phyloP scores from a whole-genome alignment of 305 asterid species.

The Fraxinus albicans region DNA sequence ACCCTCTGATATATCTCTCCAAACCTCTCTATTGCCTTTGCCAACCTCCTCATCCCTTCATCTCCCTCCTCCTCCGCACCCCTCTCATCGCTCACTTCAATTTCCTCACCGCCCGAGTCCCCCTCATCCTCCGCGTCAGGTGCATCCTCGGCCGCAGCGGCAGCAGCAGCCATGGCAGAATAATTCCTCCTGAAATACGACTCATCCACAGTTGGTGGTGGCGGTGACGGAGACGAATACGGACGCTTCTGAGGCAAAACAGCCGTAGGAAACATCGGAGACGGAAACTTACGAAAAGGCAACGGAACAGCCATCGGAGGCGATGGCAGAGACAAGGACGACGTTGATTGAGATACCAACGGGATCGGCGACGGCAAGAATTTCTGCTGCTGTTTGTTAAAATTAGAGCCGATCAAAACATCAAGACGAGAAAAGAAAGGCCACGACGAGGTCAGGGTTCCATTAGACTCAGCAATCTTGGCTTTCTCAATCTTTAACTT shows the following conservation, averaged over 20 bases:
- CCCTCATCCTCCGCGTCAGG: constrained; percentile 35
- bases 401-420: constrained; percentile 47
- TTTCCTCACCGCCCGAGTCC: constrained; percentile 50
- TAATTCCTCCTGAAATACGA: constrained; percentile 74
- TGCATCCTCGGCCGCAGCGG: constrained; percentile 50
- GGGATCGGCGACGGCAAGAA: constrained; percentile 28
- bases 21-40: constrained; percentile 75
- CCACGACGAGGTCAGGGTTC: constrained; percentile 47
- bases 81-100: constrained; percentile 47
- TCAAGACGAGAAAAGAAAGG: constrained; percentile 53
- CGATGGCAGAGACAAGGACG: constrained; percentile 81
- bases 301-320: constrained; percentile 41
- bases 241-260: constrained; percentile 60
- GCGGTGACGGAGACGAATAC: constrained; percentile 39
- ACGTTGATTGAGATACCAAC: constrained; percentile 38
- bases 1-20: constrained; percentile 86
- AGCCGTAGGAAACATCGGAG: constrained; percentile 22
- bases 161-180: constrained; percentile 89
- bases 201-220: constrained; percentile 44
- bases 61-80: constrained; percentile 42
- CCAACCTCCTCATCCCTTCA: constrained; percentile 64
- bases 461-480: constrained; percentile 41
- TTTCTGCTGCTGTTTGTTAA: constrained; percentile 35
- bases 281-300: constrained; percentile 18
- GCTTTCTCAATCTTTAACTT: constrained; percentile 61